A percentile compares a stretch with the other conserved stretches of the same genome.
These are phyloP conservation scores for Bryum argenteum DNA, from an alignment of 225 moss, liverwort and hornwort species.

Conservation along the genomic window DNA sequence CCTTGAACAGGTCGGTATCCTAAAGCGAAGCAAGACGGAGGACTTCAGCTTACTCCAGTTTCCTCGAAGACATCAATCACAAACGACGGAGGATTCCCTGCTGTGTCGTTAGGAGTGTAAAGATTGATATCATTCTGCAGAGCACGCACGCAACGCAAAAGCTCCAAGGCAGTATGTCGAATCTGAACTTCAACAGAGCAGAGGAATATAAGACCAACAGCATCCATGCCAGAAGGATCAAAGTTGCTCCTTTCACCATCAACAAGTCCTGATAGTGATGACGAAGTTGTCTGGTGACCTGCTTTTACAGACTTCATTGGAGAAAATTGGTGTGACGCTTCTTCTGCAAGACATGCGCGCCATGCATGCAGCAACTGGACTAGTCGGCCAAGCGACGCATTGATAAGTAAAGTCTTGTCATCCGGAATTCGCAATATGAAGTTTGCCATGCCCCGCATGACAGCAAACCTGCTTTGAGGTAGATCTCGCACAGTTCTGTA, in stretches of 20 bases:
- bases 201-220: slow-evolving; percentile 96
- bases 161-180: slow-evolving; percentile 91
- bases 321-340: slow-evolving; percentile 56
- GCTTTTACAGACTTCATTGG: slow-evolving; percentile 46
- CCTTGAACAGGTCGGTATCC: slow-evolving; percentile 25
- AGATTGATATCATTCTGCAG: slow-evolving; percentile 93
- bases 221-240: slow-evolving; percentile 99
- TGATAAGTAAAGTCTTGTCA: slow-evolving; percentile 84
- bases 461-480: slow-evolving; percentile 89
- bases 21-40: slow-evolving; percentile 19
- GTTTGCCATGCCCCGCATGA: slow-evolving; percentile 99
- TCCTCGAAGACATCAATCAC: slow-evolving; percentile 99
- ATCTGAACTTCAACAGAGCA: slow-evolving; percentile 97
- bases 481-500: slow-evolving; percentile 96
- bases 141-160: slow-evolving; percentile 85
- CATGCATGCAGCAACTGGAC: slow-evolving; percentile 95
- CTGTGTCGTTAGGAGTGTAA: slow-evolving; percentile 54
- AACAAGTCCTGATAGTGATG: slow-evolving; percentile 54
- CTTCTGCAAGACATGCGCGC: slow-evolving; percentile 91
- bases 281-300: slow-evolving; percentile 47
- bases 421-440: slow-evolving; percentile 91
- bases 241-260: slow-evolving; percentile 76
- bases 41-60: slow-evolving; percentile 80
- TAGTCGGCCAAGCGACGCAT: slow-evolving; percentile 90
- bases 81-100: slow-evolving; percentile 77